Base-by-base conservation (phyloP, 495 filamentous ascomycete species). In the Talaromyces liani region DNA sequence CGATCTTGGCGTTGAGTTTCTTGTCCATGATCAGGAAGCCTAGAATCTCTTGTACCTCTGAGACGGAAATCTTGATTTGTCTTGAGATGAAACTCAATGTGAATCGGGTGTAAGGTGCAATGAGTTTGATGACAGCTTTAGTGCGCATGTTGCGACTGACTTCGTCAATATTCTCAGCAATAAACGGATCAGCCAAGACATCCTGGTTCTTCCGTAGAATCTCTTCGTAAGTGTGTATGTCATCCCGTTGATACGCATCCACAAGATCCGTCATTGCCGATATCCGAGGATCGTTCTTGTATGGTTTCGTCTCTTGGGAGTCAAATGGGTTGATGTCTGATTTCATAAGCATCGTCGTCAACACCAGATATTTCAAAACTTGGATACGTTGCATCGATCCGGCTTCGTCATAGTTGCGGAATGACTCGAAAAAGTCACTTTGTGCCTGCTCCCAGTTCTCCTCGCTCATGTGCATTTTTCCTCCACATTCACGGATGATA, bases 381-480 rank as follows among this genome's bases (percentile, higher is more conserved):
- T 97, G 93, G 69, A 98, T 98, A 27, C 94, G 88, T 72, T 96
- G 92, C 68, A 97, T 82, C 41, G 93, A 96, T 58, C 94, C 94
- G 47, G 94, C 94, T 75, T 98, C 94, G 72, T 98, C 95, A 76
- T 98, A 98, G 77, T 98, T 98, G 27, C 92, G 90, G 79, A 98
- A 98, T 4, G 94, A 93, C 74, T 98, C 95, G 73, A 97, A 97
- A 76, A 98, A 98, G 74, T 97, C 95, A 66, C 87, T 93, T 71
- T 97, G 93, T 4, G 94, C 94, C 63, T 92, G 90, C 74, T 96
- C 91, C 94, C 94, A 98, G 74, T 97, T 97, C 77, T 98, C 94
- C 80, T 98, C 94, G 70, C 91, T 96, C 95, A 98, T 97, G 75
- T 98, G 93, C 94, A 98, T 98, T 80, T 98, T 98, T 64, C 94